Base-by-base conservation (phyloP, 176 grass and related monocot species). In the sorghum (Sorghum bicolor) region DNA sequence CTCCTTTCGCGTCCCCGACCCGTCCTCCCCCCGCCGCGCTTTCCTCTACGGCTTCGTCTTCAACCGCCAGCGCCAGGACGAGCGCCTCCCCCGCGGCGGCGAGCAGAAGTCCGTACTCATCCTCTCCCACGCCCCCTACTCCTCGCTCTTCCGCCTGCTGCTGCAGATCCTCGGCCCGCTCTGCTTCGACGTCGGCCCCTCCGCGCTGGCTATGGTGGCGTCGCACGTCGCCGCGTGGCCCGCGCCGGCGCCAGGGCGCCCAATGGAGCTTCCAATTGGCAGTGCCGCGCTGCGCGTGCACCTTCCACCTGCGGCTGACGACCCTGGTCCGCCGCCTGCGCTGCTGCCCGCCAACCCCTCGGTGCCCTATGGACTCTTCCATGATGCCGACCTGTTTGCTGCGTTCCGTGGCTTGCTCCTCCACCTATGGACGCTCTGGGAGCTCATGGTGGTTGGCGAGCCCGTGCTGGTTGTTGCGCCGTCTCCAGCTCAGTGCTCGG, bases 21-120 rank as follows among this genome's bases (percentile, higher is more conserved):
- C 87, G 0, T 86, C 78, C 78, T 75, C 83, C 22, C 80, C 10
- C 41, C 86, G 76, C 80, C 64, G 72, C 7, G 70, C 78, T 12
- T 98, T 89, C 72, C 64, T 95, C 67, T 98, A 98, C 74, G 96
- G 96, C 5, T 98, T 95, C 75, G 96, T 98, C 34, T 98, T 98
- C 83, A 98, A 98, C 82, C 96, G 96, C 62, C 93, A 95, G 89
- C 87, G 93, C 41, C 96, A 98, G 87, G 96, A 98, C 80, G 91
- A 92, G 68, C 91, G 96, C 40, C 93, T 98, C n/a, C 96, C 90
- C 0, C 96, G 96, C 39, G 93, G 93, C 48, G 96, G 96, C 72
- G 96, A 98, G 80, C 96, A 96, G 89, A 98, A 94, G 76, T 98
- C 96, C 4, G 96, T 98, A 6, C 89, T 96, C 70, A 94, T 98